Conservation (phyloP, 2,329 filamentous ascomycete species). For the Coniochaeta sp. region DNA sequence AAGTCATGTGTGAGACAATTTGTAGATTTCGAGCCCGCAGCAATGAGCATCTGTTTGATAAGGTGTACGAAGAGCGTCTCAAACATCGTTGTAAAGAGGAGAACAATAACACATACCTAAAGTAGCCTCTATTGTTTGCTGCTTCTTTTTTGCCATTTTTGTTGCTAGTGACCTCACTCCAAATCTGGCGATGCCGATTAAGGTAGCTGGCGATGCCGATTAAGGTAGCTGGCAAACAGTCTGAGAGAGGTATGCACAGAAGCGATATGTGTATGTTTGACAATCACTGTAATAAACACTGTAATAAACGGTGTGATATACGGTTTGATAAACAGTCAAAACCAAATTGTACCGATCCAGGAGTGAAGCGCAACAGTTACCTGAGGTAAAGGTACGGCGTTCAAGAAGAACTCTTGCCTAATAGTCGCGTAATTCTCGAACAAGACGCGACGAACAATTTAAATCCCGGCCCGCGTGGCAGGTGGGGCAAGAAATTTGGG, state of each 20-base stretch:
- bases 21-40: not conserved
- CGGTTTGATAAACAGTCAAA: not conserved
- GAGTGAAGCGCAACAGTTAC: not conserved
- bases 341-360: not conserved
- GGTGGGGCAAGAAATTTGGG: not conserved
- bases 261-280: not conserved
- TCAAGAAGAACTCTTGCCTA: too few species aligned
- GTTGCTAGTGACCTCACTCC: conserved; percentile 3
- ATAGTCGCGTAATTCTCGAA: not conserved
- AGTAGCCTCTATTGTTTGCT: conserved; percentile 16
- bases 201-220: not conserved
- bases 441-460: not conserved
- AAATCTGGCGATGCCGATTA: conserved; percentile 6
- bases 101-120: conserved; percentile 11
- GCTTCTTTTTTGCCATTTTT: conserved; percentile 4
- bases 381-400: too few species aligned
- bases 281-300: not conserved
- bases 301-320: not conserved
- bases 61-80: too few species aligned
- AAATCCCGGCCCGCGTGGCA: not conserved
- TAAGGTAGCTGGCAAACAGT: too few species aligned
- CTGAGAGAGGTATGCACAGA: not conserved
- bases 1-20: too few species aligned
- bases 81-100: not conserved
- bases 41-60: too few species aligned